A percentile compares a stretch with the other conserved stretches of the same genome.
phyloP scores from a whole-genome alignment of 306 rosid species.

The Quercus variabilis region DNA sequence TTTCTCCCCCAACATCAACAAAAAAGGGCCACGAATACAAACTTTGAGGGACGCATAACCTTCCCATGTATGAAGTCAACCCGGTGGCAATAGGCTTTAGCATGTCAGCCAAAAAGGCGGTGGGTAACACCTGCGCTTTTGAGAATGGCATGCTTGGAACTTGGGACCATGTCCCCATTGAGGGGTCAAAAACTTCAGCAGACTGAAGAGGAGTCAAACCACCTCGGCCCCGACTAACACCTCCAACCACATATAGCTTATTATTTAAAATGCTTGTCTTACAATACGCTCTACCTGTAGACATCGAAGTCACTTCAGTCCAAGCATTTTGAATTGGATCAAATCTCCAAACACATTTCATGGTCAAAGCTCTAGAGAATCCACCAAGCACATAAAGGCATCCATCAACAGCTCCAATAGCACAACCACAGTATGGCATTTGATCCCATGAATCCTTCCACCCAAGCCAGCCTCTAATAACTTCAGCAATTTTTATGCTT shows the following conservation, averaged over 20 bases:
- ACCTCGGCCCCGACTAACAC: slow-evolving; percentile 79
- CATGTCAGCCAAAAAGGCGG: slow-evolving; percentile 78
- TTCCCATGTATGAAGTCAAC: slow-evolving; percentile 81
- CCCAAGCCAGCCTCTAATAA: slow-evolving; percentile 80
- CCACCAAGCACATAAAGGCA: slow-evolving; percentile 92
- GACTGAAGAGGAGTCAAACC: slow-evolving; percentile 87
- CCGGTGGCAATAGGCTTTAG: slow-evolving; percentile 93
- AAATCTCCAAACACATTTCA: slow-evolving; percentile 78
- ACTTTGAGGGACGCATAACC: slow-evolving; percentile 85
- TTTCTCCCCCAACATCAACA: slow-evolving; percentile 94
- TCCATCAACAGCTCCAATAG: slow-evolving; percentile 79
- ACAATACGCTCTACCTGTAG: slow-evolving; percentile 79
- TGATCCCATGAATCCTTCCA: slow-evolving; percentile 64
- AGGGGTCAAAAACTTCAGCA: slow-evolving; percentile 90
- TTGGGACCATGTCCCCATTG: slow-evolving; percentile 60
- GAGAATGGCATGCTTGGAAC: slow-evolving; percentile 94
- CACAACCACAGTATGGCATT: slow-evolving; percentile 90
- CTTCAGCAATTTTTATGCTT: slow-evolving; percentile 65
- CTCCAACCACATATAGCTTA: slow-evolving; percentile 95
- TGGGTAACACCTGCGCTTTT: slow-evolving; percentile 72
- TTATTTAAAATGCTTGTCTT: slow-evolving; percentile 79
- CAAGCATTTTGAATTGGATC: slow-evolving; percentile 66
- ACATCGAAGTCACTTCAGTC: slow-evolving; percentile 74
- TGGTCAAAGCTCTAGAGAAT: slow-evolving; percentile 71
- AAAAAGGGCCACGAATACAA: slow-evolving; percentile 93